These are phyloP conservation scores for Teratosphaeriaceae sp. DNA, from an alignment of 2,329 filamentous ascomycete species.

Conservation along the genomic window DNA sequence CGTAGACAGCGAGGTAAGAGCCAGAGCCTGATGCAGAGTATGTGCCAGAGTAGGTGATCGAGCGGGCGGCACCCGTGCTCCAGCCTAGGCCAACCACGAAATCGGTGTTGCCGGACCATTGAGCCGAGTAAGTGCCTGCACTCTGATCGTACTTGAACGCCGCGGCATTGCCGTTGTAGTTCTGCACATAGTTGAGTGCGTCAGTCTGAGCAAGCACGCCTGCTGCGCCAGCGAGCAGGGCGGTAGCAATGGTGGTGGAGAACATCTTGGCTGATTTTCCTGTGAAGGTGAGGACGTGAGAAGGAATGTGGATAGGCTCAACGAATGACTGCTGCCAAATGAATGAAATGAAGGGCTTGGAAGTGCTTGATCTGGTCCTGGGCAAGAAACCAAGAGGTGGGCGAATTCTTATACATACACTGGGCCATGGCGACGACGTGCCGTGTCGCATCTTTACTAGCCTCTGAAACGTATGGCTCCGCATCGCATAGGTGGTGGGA, in stretches of 20 bases:
- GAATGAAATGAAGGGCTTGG: too few relatives aligned
- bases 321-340: too few relatives aligned
- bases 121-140: constrained; percentile 6
- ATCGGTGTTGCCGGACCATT: constrained; percentile 5
- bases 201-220: constrained; percentile 1
- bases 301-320: constrained; percentile 1
- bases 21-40: constrained; percentile 39
- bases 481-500: not conserved
- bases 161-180: constrained; percentile 8
- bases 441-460: not conserved
- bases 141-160: constrained; percentile 1
- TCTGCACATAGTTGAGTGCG: constrained; percentile 8
- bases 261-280: constrained; percentile 2
- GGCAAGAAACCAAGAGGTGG: too few relatives aligned
- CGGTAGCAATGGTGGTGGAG: constrained; percentile 2
- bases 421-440: too few relatives aligned
- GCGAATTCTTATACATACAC: too few relatives aligned
- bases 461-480: not conserved
- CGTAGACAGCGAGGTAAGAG: constrained; percentile 49
- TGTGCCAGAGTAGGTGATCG: constrained; percentile 25
- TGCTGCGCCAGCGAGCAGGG: constrained; percentile 6
- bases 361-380: too few relatives aligned
- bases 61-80: constrained; percentile 13
- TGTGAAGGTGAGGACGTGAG: not conserved
- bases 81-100: constrained; percentile 18